Evolutionary conservation across 2,329 filamentous ascomycete genomes (phyloP).

Genomic region (Penicillium occitanis): DNA sequence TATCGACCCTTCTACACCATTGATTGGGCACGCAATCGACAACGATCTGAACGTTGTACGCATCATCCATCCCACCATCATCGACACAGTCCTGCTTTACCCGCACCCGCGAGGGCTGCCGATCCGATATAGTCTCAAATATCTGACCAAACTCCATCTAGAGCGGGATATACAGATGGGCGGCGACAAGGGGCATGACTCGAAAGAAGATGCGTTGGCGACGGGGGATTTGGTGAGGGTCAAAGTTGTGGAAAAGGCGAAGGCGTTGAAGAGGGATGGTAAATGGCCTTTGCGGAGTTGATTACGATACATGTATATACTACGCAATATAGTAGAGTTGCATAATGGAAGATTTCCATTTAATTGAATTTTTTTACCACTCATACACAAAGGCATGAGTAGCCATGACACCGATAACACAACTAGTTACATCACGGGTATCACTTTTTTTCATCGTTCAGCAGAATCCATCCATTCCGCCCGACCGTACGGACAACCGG

Average conservation of each 20-base stretch:
- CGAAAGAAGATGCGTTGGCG: constrained; percentile 83
- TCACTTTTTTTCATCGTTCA: not conserved
- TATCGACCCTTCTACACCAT: constrained; percentile 72
- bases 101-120: constrained; percentile 77
- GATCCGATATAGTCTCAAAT: constrained; percentile 72
- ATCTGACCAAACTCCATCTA: constrained; percentile 68
- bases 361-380: not conserved
- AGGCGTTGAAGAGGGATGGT: constrained; percentile 62
- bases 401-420: constrained; percentile 15
- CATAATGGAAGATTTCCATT: not conserved
- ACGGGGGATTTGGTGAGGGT: constrained; percentile 81
- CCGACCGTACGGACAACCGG: not conserved
- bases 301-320: constrained; percentile 38
- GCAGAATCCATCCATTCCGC: not conserved
- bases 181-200: constrained; percentile 72
- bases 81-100: constrained; percentile 83
- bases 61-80: constrained; percentile 77
- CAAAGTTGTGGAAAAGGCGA: constrained; percentile 71
- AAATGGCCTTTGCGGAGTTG: not conserved
- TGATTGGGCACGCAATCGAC: constrained; percentile 91
- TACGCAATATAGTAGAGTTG: not conserved
- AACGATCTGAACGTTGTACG: constrained; percentile 89
- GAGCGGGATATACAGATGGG: constrained; percentile 76
- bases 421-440: constrained; percentile 6
- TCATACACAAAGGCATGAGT: not conserved